These are phyloP conservation scores for Auricularia heimuer DNA, from an alignment of 768 basidiomycete species.

Conservation along the genomic window DNA sequence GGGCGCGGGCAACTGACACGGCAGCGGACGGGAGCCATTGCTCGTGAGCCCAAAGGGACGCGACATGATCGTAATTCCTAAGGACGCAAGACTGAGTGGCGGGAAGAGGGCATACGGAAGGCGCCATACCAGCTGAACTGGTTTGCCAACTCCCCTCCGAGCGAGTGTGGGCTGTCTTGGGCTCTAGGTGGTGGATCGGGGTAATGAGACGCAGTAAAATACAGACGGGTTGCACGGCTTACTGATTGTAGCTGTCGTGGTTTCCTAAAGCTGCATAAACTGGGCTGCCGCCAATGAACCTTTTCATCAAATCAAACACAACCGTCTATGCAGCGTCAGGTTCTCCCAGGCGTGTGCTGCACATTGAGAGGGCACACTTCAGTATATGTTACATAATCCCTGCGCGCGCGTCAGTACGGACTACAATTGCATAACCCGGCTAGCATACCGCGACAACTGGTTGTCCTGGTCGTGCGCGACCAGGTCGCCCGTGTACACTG, in stretches of 20 bases:
- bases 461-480: slow-evolving; percentile 62
- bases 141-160: slow-evolving; percentile 42
- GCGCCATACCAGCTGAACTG: slow-evolving; percentile 57
- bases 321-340: slow-evolving; percentile 33
- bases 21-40: slow-evolving; percentile 54
- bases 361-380: slow-evolving; percentile 35
- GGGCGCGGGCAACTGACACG: slow-evolving; percentile 47
- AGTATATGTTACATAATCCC: slow-evolving; percentile 49
- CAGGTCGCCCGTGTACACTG: slow-evolving; percentile 64
- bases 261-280: slow-evolving; percentile 70
- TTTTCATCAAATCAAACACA: slow-evolving; percentile 57
- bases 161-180: slow-evolving; percentile 46
- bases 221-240: neutral
- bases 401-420: slow-evolving; percentile 15
- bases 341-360: neutral
- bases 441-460: slow-evolving; percentile 46
- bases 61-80: slow-evolving; percentile 73
- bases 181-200: neutral
- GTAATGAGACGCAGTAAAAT: too few species aligned
- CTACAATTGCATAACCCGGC: neutral
- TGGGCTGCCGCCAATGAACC: slow-evolving; percentile 53
- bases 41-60: slow-evolving; percentile 60
- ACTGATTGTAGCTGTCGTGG: slow-evolving; percentile 67
- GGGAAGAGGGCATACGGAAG: neutral
- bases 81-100: neutral